Conservation (phyloP, 345 rosid genomes). For the Rhodomyrtus tomentosa region DNA sequence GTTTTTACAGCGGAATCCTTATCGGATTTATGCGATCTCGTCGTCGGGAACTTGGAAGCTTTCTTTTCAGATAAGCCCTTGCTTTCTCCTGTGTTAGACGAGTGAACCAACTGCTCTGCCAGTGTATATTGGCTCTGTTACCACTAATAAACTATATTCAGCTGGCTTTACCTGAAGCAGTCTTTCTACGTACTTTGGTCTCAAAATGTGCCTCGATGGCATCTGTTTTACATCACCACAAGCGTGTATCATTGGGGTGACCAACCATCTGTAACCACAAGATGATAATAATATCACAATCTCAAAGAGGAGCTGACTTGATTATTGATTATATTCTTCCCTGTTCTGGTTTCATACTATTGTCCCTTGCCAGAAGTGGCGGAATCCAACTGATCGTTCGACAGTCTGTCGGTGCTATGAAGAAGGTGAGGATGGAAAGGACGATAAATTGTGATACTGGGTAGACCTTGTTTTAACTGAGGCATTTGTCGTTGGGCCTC, state of each 20-base stretch:
- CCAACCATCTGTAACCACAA: background rate
- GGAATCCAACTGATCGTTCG: background rate
- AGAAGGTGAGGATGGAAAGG: background rate
- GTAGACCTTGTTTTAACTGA: background rate
- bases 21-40: slow-evolving; percentile 12
- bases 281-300: background rate
- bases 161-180: background rate
- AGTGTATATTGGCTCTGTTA: background rate
- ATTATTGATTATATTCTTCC: background rate
- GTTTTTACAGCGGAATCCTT: slow-evolving; percentile 30
- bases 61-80: slow-evolving; percentile 34
- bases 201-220: background rate
- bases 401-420: background rate
- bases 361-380: background rate
- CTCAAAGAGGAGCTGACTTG: background rate
- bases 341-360: background rate
- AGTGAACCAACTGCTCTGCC: background rate
- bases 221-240: background rate
- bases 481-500: background rate
- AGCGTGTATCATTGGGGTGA: background rate
- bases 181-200: background rate
- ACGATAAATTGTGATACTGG: background rate
- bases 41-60: slow-evolving; percentile 40
- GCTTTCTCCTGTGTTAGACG: background rate
- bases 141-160: background rate